A percentile compares a stretch with the other conserved stretches of the same genome.
Evolutionary conservation across 176 grass and related monocot species (phyloP).

Genomic region (Oryza brachyantha): DNA sequence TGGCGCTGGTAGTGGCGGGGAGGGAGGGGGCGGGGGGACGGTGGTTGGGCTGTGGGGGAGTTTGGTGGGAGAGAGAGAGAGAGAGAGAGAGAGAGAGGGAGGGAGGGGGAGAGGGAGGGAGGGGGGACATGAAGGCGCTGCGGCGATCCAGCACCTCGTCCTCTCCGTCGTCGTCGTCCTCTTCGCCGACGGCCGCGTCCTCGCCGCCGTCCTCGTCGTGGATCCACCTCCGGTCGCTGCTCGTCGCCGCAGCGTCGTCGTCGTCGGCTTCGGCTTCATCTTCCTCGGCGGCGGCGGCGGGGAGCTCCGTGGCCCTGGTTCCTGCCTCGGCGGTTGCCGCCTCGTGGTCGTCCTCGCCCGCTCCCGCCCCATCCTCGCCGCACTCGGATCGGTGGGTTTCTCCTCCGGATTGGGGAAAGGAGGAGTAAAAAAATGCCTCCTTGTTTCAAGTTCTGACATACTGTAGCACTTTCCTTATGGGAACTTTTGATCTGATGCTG

Average conservation of each 20-base stretch:
- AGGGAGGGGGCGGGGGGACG: slow-evolving; percentile 1
- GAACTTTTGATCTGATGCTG: slow-evolving; percentile 32
- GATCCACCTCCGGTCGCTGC: slow-evolving; percentile 90
- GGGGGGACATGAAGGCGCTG: slow-evolving; percentile 75
- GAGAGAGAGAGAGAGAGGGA: background rate
- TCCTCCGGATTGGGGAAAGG: slow-evolving; percentile 14
- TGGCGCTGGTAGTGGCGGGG: slow-evolving; percentile 28
- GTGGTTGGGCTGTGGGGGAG: background rate
- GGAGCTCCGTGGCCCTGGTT: slow-evolving; percentile 33
- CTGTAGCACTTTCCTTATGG: background rate
- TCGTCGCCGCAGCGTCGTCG: slow-evolving; percentile 65
- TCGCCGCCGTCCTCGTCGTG: slow-evolving; percentile 79
- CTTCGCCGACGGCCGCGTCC: slow-evolving; percentile 55
- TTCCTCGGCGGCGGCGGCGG: background rate
- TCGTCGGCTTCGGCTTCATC: slow-evolving; percentile 15
- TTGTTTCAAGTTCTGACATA: background rate
- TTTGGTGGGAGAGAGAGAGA: slow-evolving; percentile 30
- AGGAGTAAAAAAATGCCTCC: slow-evolving; percentile 27
- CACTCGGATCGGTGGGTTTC: slow-evolving; percentile 62
- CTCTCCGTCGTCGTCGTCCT: slow-evolving; percentile 59
- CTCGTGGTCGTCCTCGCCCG: slow-evolving; percentile 33
- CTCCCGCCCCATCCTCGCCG: slow-evolving; percentile 51
- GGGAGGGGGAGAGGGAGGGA: background rate
- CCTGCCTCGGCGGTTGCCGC: slow-evolving; percentile 15
- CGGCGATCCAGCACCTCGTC: slow-evolving; percentile 73